Base-by-base conservation (phyloP, 2,329 filamentous ascomycete genomes). In the Nemania diffusa region DNA sequence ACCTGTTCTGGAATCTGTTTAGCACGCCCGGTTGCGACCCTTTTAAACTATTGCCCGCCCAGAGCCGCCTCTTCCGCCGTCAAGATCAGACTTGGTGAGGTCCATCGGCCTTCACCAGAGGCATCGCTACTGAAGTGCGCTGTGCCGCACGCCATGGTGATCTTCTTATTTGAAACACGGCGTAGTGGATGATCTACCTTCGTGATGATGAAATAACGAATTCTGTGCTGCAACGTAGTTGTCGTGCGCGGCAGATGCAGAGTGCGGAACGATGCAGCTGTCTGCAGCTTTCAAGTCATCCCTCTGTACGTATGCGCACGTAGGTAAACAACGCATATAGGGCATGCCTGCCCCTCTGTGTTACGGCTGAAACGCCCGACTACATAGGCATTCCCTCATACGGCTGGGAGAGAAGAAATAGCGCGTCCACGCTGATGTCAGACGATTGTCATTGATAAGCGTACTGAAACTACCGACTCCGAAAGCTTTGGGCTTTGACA, bases 11-110 rank as follows among this genome's bases (percentile, higher is more conserved):
- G 62, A 62, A 62, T 58, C 44, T 65, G 64, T 67, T 57, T 56
- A 48, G 56, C 58, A 50, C 34, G 15, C 32, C 40, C 37, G 57
- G 56, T 57, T 53, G 37, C 56, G 57, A 58, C 61, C 52, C n/a
- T n/a, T 53, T 52, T 57, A 69, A 63, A 58, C 67, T 69, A 57
- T 58, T 59, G 66, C 64, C 67, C 65, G 62, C n/a, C n/a, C n/a
- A n/a, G n/a, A n/a, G n/a, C n/a, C n/a, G n/a, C 69, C 69, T 64
- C 62, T 58, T 71, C 72, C 60, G 65, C 59, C 59, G 40, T 64
- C 57, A 57, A 62, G 24, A 70, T 70, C 56, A 67, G 51, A 64
- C 51, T 62, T 68, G 55, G 57, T 24, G 13, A 68, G 56, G 55
- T 62, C 63, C 58, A 70, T 73, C 71, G 70, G 70, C 59, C 52